phyloP scores from a whole-genome alignment of 192 early-diverging fungal genomes.

The Haplosporangium gracile region DNA sequence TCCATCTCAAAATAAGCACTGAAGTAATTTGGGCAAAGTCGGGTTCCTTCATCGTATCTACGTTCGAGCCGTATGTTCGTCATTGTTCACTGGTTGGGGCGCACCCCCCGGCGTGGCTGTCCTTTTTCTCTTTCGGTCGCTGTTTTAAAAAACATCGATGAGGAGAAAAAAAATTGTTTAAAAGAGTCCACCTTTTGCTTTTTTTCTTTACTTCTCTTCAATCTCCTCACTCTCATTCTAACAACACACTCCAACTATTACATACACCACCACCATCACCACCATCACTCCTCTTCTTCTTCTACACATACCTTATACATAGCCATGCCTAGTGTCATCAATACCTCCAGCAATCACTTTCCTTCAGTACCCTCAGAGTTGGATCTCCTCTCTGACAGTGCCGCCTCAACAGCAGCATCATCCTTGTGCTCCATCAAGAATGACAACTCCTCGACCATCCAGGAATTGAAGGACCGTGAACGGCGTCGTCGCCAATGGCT shows the following conservation, averaged over 20 bases:
- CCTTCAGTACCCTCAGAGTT: background rate
- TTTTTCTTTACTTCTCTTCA: background rate
- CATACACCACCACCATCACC: too few relatives aligned
- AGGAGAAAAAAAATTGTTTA: background rate
- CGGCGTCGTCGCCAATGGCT: conserved; percentile 9
- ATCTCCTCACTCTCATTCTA: background rate
- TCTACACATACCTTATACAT: background rate
- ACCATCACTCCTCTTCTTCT: background rate
- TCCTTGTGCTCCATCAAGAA: background rate
- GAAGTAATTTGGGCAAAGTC: background rate
- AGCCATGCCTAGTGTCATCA: conserved; percentile 2
- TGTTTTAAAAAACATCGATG: background rate
- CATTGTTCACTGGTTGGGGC: background rate
- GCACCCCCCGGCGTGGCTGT: background rate
- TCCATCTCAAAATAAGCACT: background rate
- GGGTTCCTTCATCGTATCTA: background rate
- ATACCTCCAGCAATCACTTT: background rate
- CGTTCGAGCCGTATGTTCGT: background rate
- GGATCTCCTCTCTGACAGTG: conserved; percentile 4
- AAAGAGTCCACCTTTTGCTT: background rate
- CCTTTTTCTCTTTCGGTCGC: background rate
- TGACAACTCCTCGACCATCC: background rate
- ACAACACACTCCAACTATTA: background rate
- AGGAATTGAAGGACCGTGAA: conserved; percentile 6
- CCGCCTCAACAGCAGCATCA: background rate